Evolutionary conservation across 768 basidiomycete species (phyloP), one percentile per base, ranked within the genome.

Genomic region (Xerocomellus amylosporus): DNA sequence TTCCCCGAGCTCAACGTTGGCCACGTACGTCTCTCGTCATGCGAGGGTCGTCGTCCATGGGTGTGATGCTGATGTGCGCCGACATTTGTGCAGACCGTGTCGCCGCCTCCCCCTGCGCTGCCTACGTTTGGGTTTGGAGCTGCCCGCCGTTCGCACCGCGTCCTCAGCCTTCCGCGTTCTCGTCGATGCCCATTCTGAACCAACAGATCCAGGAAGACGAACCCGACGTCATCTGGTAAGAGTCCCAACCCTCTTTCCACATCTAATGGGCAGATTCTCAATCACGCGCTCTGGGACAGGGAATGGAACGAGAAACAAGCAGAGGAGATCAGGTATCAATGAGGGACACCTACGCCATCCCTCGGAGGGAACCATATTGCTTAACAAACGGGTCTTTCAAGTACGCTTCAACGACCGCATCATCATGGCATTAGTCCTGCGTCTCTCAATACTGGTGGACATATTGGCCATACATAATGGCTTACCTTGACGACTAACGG

Each of bases 261-360:
- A 5, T 28, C 13, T 15, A 30, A 30, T 17, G 15, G 20, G 8
- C 19, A 4, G 17, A 20, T 31, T 26, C 53, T 53, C 42, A 54
- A 19, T 38, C 31, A 10, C 20, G 31, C 34, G 26, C 13, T 24
- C 15, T 33, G 43, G 33, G n/a, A 46, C 67, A 95, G 91, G 68
- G 77, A 86, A 65, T 98, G 96, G 96, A 84, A 90, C 43, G 88
- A 86, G 67, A 85, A 83, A 64, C 95, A 97, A 65, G 84, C 83
- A 24, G 86, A 79, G 24, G 93, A 94, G 66, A 94, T 98, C 57
- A 81, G 77, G 59, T 15, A 43, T 49, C 45, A 31, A 55, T 3
- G 30, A 55, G 14, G 39, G 24, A 39, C 5, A 15, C 74, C 34
- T 64, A 85, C 86, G 46, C 80, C 75, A 38, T 28, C 15, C 83